Percentiles rank a stretch among this genome's conserved stretches.
These are phyloP conservation scores for Lecanoromycetidae sp. DNA, from an alignment of 2,329 filamentous ascomycete genomes.

Conservation along the genomic window DNA sequence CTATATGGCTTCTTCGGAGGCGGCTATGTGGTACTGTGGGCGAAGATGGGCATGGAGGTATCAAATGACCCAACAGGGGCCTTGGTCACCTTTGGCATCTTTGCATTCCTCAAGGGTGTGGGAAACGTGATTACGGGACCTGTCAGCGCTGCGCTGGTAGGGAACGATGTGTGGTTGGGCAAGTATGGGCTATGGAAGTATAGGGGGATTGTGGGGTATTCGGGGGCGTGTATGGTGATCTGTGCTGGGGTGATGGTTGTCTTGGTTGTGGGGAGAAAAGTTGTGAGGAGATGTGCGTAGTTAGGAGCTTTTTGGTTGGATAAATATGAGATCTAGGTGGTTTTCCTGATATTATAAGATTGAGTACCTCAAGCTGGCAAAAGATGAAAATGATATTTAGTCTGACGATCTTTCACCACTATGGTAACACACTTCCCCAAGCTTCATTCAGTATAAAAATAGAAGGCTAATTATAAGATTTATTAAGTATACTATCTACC, in stretches of 20 bases:
- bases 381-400: too few relatives aligned
- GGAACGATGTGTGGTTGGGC: conserved; percentile 18
- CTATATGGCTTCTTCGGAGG: conserved; percentile 35
- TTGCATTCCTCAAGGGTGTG: conserved; percentile 38
- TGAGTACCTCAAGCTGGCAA: too few relatives aligned
- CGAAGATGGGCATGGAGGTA: conserved; percentile 35
- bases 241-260: neutral
- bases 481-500: too few relatives aligned
- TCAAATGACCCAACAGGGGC: conserved; percentile 27
- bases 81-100: conserved; percentile 34
- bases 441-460: too few relatives aligned
- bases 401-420: too few relatives aligned
- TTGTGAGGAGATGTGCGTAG: neutral
- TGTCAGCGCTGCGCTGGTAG: conserved; percentile 27
- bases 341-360: too few relatives aligned
- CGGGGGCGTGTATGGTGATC: conserved; percentile 1
- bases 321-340: neutral
- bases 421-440: too few relatives aligned
- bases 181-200: conserved; percentile 29
- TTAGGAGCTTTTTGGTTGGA: neutral
- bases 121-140: conserved; percentile 41
- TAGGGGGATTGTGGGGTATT: conserved; percentile 20
- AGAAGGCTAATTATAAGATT: too few relatives aligned
- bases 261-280: neutral
- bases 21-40: conserved; percentile 33